Evolutionary conservation across 176 grass and related monocot species (phyloP).

Genomic region (Metroxylon sagu): DNA sequence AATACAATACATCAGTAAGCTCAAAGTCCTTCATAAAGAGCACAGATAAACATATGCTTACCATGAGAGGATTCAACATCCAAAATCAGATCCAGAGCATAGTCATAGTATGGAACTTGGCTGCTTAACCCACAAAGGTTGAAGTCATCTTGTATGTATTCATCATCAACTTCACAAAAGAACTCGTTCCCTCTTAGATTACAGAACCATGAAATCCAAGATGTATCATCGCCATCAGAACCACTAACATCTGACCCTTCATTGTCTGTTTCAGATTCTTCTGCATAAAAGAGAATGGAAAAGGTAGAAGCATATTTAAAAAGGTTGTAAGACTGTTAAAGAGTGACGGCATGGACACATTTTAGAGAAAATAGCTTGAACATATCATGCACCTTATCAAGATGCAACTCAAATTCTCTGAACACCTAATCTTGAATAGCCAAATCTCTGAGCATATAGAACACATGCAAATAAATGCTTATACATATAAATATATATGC

Average conservation of each 20-base stretch:
- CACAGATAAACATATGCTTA: neutral
- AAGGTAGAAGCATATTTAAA: neutral
- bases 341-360: neutral
- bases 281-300: neutral
- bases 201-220: constrained; percentile 14
- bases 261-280: constrained; percentile 13
- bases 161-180: constrained; percentile 11
- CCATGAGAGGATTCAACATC: constrained; percentile 7
- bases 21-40: too few species aligned
- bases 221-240: constrained; percentile 3
- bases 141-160: constrained; percentile 6
- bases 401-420: too few species aligned
- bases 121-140: constrained; percentile 7
- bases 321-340: neutral
- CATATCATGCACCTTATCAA: too few species aligned
- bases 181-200: constrained; percentile 12
- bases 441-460: too few species aligned
- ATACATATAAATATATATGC: too few species aligned
- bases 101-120: constrained; percentile 11
- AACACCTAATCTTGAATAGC: too few species aligned
- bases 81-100: constrained; percentile 19
- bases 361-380: neutral
- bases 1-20: too few species aligned
- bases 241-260: constrained; percentile 4
- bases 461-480: too few species aligned